Evolutionary conservation across 2,329 filamentous ascomycete species (phyloP), one percentile per base, ranked within the genome.

Genomic region (Helotiales sp.): DNA sequence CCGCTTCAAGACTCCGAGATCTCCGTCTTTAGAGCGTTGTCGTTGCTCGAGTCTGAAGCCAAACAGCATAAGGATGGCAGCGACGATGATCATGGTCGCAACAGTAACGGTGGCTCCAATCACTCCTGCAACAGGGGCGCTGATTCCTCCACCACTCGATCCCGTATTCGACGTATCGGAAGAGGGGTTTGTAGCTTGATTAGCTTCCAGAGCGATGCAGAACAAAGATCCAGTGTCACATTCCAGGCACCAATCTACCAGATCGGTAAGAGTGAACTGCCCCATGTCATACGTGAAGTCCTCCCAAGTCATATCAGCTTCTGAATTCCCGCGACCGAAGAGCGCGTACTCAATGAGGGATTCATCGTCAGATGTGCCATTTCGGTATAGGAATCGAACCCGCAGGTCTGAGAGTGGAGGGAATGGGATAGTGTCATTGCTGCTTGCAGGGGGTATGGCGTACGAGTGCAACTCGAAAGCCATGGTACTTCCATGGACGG

Each of bases 401-500:
- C 72, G 76, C 15, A 85, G 71, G 19, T 80, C 73, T 2, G 51
- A 49, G 2, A 33, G 24, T 8, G 31, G 25, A 10, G 67, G 67
- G 53, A 63, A 68, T 1, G 56, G 29, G 2, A 25, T 30, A 8
- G 36, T 52, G 2, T 29, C 17, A 38, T 57, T 9, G 74, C 66
- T 0, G 63, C 55, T 33, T 2, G 62, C 47, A 0, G 76, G 76
- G 10, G 49, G 22, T 38, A 63, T 52, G 52, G 72, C 71, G 31
- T 77, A 71, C 17, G 75, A 76, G 59, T 79, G 79, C 5, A 86
- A 71, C 74, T 96, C 92, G 69, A 95, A 92, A 0, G 83, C 77
- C 80, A 96, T 87, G 38, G 84, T 81, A 1, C 86, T 87, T 0
- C 91, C 91, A 34, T 91, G 90, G 63, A 87, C 80, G 0, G 89